Conservation (phyloP, 108 stramenopile genomes). For the Cyclotella atomus region DNA sequence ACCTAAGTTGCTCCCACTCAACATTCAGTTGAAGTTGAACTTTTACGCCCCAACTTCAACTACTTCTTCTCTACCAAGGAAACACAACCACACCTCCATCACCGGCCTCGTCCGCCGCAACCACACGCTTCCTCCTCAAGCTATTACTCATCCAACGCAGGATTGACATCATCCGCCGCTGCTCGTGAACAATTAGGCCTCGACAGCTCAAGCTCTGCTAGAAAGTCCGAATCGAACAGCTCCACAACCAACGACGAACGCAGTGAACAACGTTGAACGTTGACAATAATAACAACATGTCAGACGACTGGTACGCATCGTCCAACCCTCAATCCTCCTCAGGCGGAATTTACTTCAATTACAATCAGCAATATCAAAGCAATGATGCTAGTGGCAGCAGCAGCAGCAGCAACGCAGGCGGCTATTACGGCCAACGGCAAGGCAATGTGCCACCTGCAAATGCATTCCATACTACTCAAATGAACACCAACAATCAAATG, state of each 20-base stretch:
- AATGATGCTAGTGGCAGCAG: neutral
- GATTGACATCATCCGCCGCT: conserved; percentile 21
- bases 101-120: conserved; percentile 23
- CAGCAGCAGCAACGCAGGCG: neutral
- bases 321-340: neutral
- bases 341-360: neutral
- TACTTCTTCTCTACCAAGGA: too few species aligned
- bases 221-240: neutral
- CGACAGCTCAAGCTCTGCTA: neutral
- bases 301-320: conserved; percentile 9
- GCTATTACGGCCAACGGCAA: neutral
- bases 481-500: conserved; percentile 9
- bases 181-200: conserved; percentile 24
- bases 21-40: too few species aligned
- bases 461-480: conserved; percentile 3
- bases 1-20: too few species aligned
- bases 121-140: conserved; percentile 14
- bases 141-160: conserved; percentile 39
- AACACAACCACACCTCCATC: neutral
- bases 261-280: neutral
- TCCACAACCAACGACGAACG: conserved; percentile 8
- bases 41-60: too few species aligned
- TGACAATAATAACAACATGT: conserved; percentile 14
- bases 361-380: neutral
- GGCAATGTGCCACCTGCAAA: neutral